These are phyloP conservation scores for Casaregolazyma lundiana DNA, from an alignment of 1,139 yeast species.

Conservation along the genomic window DNA sequence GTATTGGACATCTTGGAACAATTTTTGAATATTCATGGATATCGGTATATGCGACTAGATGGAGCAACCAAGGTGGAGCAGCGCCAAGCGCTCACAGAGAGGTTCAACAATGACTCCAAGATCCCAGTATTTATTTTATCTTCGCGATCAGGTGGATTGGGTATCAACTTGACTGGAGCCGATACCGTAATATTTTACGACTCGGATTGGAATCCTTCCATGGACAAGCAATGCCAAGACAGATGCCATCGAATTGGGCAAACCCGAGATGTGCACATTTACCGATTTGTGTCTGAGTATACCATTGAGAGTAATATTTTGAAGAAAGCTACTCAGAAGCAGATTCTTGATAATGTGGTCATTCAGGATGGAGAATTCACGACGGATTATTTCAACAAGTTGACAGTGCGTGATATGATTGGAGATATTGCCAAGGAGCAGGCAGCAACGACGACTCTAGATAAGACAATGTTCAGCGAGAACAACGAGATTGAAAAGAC, in stretches of 20 bases:
- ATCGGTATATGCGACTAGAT: conserved; percentile 88
- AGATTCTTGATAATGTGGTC: conserved; percentile 90
- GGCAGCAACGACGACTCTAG: conserved; percentile 37
- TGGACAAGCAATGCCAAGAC: conserved; percentile 99
- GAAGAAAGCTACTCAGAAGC: conserved; percentile 91
- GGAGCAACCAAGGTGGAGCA: conserved; percentile 98
- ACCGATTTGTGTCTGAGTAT: conserved; percentile 91
- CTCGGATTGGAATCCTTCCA: conserved; percentile 99
- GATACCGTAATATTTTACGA: conserved; percentile 99
- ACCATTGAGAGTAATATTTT: conserved; percentile 95
- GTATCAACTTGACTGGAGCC: conserved; percentile 96
- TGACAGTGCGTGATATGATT: conserved; percentile 83
- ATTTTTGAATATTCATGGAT: conserved; percentile 90
- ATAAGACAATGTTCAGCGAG: conserved; percentile 33
- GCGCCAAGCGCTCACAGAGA: conserved; percentile 87
- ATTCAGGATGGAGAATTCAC: conserved; percentile 98
- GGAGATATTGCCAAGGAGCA: conserved; percentile 50
- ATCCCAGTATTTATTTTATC: conserved; percentile 91
- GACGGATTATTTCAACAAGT: conserved; percentile 87
- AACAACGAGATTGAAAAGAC: conserved; percentile 58
- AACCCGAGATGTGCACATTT: conserved; percentile 94
- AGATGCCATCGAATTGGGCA: conserved; percentile 99
- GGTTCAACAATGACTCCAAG: conserved; percentile 80
- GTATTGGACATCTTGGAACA: conserved; percentile 91
- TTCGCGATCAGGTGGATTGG: conserved; percentile 96